Evolutionary conservation across 805 yeast species (phyloP).

Genomic region (Teunomyces kruisii): DNA sequence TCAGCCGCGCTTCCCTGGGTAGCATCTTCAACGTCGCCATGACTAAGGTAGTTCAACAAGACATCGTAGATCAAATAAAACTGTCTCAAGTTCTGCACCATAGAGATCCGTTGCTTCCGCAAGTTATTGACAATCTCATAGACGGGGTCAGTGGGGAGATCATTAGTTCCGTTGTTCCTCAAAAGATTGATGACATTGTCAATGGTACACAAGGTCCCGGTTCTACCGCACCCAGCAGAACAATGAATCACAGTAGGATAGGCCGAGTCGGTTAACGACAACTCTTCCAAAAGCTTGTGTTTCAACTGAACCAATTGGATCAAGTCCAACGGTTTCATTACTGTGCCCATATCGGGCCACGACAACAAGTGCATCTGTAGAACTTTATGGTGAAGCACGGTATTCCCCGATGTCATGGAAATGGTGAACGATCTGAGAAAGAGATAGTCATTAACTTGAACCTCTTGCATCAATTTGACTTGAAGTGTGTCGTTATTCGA

Average conservation of each 20-base stretch:
- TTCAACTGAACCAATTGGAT: conserved; percentile 44
- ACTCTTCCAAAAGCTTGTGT: conserved; percentile 13
- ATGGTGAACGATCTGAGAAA: conserved; percentile 16
- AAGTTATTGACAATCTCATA: conserved; percentile 47
- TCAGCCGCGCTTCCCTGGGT: background rate
- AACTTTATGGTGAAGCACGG: conserved; percentile 39
- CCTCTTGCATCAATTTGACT: conserved; percentile 14
- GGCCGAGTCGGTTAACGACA: conserved; percentile 4
- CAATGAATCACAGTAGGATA: conserved; percentile 53
- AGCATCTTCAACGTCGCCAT: conserved; percentile 5
- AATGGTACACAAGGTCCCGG: conserved; percentile 61
- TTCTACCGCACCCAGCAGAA: conserved; percentile 62
- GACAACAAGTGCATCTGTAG: conserved; percentile 72
- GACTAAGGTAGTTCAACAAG: conserved; percentile 19
- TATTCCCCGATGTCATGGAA: conserved; percentile 8
- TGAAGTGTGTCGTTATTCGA: conserved; percentile 25
- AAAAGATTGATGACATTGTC: conserved; percentile 31
- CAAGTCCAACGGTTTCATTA: conserved; percentile 56
- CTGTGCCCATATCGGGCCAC: conserved; percentile 84
- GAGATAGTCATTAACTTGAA: conserved; percentile 9
- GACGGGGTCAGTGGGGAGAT: conserved; percentile 38
- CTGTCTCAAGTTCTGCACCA: conserved; percentile 60
- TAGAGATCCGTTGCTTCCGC: conserved; percentile 52
- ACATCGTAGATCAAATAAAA: conserved; percentile 51
- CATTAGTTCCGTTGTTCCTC: conserved; percentile 12